A percentile compares a stretch with the other conserved stretches of the same genome.
Conservation (phyloP, 495 filamentous ascomycete species). For the Baudoinia panamericana region DNA sequence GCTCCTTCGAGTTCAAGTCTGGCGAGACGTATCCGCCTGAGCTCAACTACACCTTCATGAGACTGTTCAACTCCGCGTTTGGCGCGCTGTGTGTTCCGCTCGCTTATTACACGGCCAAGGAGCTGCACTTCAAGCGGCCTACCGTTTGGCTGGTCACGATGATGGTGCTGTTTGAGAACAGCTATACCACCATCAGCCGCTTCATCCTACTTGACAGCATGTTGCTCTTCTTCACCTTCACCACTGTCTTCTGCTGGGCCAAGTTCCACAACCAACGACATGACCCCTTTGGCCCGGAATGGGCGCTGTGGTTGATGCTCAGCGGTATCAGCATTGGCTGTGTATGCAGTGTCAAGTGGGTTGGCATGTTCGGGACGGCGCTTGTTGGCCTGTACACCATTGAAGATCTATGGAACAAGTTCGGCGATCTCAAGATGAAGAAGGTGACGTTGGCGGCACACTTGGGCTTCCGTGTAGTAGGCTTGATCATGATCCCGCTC, state of each 20-base stretch:
- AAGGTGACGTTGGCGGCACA: constrained; percentile 69
- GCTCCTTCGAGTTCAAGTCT: constrained; percentile 98
- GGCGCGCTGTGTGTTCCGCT: constrained; percentile 84
- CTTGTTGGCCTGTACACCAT: constrained; percentile 90
- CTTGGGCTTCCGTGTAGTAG: constrained; percentile 63
- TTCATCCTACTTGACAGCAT: constrained; percentile 98
- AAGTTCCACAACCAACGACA: constrained; percentile 80
- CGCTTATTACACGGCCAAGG: constrained; percentile 87
- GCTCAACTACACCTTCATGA: constrained; percentile 96
- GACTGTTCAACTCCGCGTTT: constrained; percentile 91
- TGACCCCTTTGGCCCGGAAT: constrained; percentile 72
- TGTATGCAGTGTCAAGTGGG: constrained; percentile 96
- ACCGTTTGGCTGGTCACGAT: constrained; percentile 89
- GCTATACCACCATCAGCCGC: constrained; percentile 93
- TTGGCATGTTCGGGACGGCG: constrained; percentile 87
- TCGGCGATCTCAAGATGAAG: constrained; percentile 85
- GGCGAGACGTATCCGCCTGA: constrained; percentile 88
- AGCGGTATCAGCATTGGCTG: constrained; percentile 91
- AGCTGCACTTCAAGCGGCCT: constrained; percentile 70
- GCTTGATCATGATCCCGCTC: constrained; percentile 75
- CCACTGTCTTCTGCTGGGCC: constrained; percentile 90
- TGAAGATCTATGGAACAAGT: constrained; percentile 97
- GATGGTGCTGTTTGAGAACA: constrained; percentile 97
- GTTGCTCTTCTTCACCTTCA: constrained; percentile 95
- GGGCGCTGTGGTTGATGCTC: constrained; percentile 85